phyloP scores from a whole-genome alignment of 1,284 basidiomycete genomes.

The Tilletiopsis washingtonensis region DNA sequence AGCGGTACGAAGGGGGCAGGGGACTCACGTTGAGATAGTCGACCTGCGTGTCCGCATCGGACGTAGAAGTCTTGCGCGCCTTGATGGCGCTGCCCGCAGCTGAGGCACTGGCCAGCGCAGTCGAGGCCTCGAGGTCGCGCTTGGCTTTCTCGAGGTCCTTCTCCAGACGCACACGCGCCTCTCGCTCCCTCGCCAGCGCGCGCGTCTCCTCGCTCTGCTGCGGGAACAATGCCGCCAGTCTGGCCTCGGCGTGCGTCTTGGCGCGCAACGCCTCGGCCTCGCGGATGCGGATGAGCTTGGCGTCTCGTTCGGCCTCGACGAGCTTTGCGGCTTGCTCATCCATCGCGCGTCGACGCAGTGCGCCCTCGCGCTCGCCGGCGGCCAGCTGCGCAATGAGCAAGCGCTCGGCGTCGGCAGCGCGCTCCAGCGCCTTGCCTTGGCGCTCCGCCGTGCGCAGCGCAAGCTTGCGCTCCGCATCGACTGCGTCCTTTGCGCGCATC shows the following conservation, averaged over 20 bases:
- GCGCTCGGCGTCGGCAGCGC: slow-evolving; percentile 61
- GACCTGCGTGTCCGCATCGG: slow-evolving; percentile 35
- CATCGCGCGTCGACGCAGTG: slow-evolving; percentile 30
- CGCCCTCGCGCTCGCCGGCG: slow-evolving; percentile 53
- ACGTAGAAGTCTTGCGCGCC: slow-evolving; percentile 13
- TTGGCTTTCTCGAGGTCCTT: slow-evolving; percentile 32
- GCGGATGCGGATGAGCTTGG: slow-evolving; percentile 33
- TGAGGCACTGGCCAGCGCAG: slow-evolving; percentile 18
- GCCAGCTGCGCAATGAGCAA: slow-evolving; percentile 58
- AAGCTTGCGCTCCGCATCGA: slow-evolving; percentile 68
- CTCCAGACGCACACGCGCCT: slow-evolving; percentile 56
- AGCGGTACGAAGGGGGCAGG: too few relatives aligned
- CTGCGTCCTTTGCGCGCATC: slow-evolving; percentile 79
- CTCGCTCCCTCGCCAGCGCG: slow-evolving; percentile 57
- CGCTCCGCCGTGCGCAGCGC: slow-evolving; percentile 63
- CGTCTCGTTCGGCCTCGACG: slow-evolving; percentile 40
- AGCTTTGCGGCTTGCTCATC: slow-evolving; percentile 32
- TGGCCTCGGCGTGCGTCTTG: slow-evolving; percentile 14
- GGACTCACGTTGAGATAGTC: slow-evolving; percentile 60
- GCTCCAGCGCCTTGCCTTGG: slow-evolving; percentile 68
- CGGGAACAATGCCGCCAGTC: background rate
- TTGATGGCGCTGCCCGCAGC: slow-evolving; percentile 39
- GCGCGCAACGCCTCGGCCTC: slow-evolving; percentile 15
- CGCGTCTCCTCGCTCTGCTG: slow-evolving; percentile 57
- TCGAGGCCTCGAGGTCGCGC: slow-evolving; percentile 20